A percentile compares a stretch with the other conserved stretches of the same genome.
Conservation (phyloP, 257 asterid genomes). For the Gynochthodes officinalis region DNA sequence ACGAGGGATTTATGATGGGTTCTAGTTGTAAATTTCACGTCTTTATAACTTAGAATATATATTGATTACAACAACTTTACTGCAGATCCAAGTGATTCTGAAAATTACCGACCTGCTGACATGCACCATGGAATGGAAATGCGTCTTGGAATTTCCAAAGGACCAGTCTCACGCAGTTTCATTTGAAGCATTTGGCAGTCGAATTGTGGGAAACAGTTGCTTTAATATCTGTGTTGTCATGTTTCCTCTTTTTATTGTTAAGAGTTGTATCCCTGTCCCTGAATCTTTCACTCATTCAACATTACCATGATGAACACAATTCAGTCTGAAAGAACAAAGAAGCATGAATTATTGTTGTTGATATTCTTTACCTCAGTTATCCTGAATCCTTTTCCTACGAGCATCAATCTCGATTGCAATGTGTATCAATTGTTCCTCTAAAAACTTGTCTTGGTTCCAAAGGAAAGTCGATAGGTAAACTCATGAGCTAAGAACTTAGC, state of each 20-base stretch:
- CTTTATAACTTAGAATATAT: neutral
- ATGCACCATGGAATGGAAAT: constrained; percentile 97
- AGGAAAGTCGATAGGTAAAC: too few relatives aligned
- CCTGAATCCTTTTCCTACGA: neutral
- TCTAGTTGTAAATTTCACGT: neutral
- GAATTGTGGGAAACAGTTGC: neutral
- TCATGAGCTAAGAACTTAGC: too few relatives aligned
- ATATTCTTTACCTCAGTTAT: neutral
- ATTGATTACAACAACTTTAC: constrained; percentile 16
- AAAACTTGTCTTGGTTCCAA: too few relatives aligned
- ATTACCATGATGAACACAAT: neutral
- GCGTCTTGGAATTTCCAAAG: constrained; percentile 76
- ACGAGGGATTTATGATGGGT: neutral
- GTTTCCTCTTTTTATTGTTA: neutral
- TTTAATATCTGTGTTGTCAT: neutral
- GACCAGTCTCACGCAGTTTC: constrained; percentile 85
- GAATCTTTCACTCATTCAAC: neutral
- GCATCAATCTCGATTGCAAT: neutral
- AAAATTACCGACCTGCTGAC: constrained; percentile 60
- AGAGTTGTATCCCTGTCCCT: neutral
- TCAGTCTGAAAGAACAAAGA: neutral
- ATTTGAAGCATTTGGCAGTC: constrained; percentile 38
- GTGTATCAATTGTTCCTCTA: too few relatives aligned
- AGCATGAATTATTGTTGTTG: neutral
- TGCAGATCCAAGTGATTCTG: constrained; percentile 94